Percentiles rank a stretch among this genome's conserved stretches.
These are phyloP conservation scores for Lippia alba DNA, from an alignment of 305 asterid species.

Conservation along the genomic window DNA sequence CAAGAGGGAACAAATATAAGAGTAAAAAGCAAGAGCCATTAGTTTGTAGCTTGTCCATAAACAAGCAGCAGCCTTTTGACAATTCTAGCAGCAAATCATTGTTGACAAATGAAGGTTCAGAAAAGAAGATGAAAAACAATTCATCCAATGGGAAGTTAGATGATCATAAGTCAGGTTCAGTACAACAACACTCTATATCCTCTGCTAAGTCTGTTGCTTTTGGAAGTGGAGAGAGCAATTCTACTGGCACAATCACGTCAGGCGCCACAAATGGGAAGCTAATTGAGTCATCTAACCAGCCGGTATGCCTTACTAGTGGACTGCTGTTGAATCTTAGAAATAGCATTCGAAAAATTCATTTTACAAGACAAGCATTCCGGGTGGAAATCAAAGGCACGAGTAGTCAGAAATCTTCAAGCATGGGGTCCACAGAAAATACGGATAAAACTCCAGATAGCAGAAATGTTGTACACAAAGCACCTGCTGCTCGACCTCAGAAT, in stretches of 20 bases:
- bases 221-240: constrained; percentile 27
- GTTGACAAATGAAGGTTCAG: constrained; percentile 25
- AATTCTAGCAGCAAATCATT: constrained; percentile 29
- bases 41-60: constrained; percentile 23
- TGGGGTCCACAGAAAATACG: constrained; percentile 45
- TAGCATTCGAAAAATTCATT: constrained; percentile 51
- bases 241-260: constrained; percentile 37
- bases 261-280: constrained; percentile 21
- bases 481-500: constrained; percentile 26
- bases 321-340: constrained; percentile 43
- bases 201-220: constrained; percentile 25
- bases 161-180: constrained; percentile 23
- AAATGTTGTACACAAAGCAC: constrained; percentile 25
- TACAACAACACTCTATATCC: neutral
- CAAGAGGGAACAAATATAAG: constrained; percentile 48
- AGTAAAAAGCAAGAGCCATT: constrained; percentile 37
- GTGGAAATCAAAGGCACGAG: constrained; percentile 32
- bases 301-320: constrained; percentile 36
- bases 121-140: constrained; percentile 22
- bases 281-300: constrained; percentile 38
- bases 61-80: constrained; percentile 34
- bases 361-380: constrained; percentile 53
- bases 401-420: constrained; percentile 45
- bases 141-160: constrained; percentile 14
- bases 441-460: constrained; percentile 41